These are phyloP conservation scores for Coprinellus aureogranulatus DNA, from an alignment of 768 basidiomycete genomes.

Conservation along the genomic window DNA sequence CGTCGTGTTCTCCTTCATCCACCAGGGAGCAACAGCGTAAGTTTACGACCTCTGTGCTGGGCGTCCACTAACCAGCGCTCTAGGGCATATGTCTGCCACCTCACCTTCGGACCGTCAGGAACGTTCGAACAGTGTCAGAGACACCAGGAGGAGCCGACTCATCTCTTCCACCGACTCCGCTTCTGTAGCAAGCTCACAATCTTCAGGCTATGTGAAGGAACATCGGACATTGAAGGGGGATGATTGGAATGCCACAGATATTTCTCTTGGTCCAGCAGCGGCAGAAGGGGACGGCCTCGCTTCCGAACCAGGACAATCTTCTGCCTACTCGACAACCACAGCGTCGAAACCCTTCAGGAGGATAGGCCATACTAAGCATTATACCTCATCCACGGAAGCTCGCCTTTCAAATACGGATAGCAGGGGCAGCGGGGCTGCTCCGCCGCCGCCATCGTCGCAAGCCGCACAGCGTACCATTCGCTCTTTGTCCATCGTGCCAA, in stretches of 20 bases:
- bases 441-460: not conserved
- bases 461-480: not conserved
- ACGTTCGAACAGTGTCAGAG: not conserved
- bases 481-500: not conserved
- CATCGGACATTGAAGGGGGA: not conserved
- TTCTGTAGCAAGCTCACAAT: not conserved
- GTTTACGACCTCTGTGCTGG: not conserved
- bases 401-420: not conserved
- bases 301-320: not conserved
- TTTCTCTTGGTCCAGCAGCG: not conserved
- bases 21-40: not conserved
- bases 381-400: not conserved
- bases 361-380: not conserved
- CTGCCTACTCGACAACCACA: not conserved
- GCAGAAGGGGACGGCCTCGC: not conserved
- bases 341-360: not conserved
- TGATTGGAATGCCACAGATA: not conserved
- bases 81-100: not conserved
- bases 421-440: not conserved
- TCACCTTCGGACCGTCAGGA: not conserved
- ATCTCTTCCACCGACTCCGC: not conserved
- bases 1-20: not conserved
- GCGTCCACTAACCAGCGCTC: not conserved
- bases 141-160: not conserved
- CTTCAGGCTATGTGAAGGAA: constrained; percentile 3